phyloP scores from a whole-genome alignment of 2,329 filamentous ascomycete genomes.

The Sporothrix humicola region DNA sequence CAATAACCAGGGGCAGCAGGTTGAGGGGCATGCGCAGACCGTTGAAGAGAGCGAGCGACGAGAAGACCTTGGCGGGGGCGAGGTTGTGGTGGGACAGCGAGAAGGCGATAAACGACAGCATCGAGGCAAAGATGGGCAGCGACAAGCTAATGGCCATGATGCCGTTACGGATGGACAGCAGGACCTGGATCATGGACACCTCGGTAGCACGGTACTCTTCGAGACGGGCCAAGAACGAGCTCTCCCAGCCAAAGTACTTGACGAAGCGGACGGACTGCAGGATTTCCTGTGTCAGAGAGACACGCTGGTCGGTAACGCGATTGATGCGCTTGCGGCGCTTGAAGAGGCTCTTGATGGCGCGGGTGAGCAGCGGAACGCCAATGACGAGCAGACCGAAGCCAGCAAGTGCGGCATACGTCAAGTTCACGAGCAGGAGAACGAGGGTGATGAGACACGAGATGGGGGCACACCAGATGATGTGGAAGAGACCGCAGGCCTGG shows the following conservation, averaged over 20 bases:
- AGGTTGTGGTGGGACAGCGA: constrained; percentile 70
- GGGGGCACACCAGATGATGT: constrained; percentile 88
- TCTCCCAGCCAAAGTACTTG: constrained; percentile 97
- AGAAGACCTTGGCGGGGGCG: constrained; percentile 81
- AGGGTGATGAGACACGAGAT: constrained; percentile 79
- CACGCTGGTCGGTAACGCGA: constrained; percentile 90
- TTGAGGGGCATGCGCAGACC: constrained; percentile 88
- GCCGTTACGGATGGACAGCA: constrained; percentile 82
- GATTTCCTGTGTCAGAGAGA: constrained; percentile 91
- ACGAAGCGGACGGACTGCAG: constrained; percentile 90
- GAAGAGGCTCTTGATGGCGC: constrained; percentile 78
- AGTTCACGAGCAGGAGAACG: constrained; percentile 79
- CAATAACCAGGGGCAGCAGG: constrained; percentile 83
- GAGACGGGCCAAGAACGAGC: constrained; percentile 78
- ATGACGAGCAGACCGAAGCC: constrained; percentile 84
- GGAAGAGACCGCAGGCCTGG: constrained; percentile 85
- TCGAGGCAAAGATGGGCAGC: constrained; percentile 90
- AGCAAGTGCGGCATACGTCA: constrained; percentile 87
- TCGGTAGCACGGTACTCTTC: constrained; percentile 75
- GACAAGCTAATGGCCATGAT: constrained; percentile 85
- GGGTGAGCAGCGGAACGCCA: constrained; percentile 76
- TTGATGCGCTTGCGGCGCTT: constrained; percentile 79
- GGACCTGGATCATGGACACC: constrained; percentile 80
- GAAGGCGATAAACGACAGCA: constrained; percentile 90
- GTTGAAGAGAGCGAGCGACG: constrained; percentile 92